Evolutionary conservation across 805 yeast species (phyloP), one percentile per base, ranked within the genome.

Genomic region (Candida nemodendra): DNA sequence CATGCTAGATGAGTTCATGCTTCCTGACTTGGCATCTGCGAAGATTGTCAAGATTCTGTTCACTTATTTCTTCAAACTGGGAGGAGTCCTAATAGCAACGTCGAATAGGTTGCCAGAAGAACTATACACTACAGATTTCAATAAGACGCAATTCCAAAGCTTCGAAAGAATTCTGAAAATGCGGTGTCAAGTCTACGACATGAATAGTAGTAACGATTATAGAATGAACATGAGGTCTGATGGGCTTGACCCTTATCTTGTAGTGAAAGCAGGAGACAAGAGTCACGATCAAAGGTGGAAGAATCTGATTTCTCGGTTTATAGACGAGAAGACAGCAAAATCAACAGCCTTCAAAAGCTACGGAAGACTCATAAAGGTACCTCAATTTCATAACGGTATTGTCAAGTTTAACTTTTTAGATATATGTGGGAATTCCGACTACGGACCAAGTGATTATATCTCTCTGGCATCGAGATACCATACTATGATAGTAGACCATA

Each of bases 21-120:
- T 83, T 21, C 90, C 90, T 0, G 90, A 83, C 53, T 69, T 84
- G 25, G 85, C 88, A 0, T 73, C 84, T 16, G 89, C 87, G 1
- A 82, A 80, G 50, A 79, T 83, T 25, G 64, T 83, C 39, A 77
- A 79, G 55, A 68, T 79, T 11, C 58, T 83, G 34, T 80, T 83
- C 59, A 78, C 83, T 0, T 80, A 76, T 54, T 83, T 76, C 61
- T 82, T 83, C 65, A 81, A 78, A 48, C 56, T 83, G 9, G 90
- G 90, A 3, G 90, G 90, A 4, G 85, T 83, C 0, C 58, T 83
- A 30, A 81, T 83, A 16, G 87, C 89, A 3, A 83, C 88, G 2
- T 78, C 86, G 3, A 83, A 83, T 48, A 69, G 84, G 53, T 62
- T 82, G 12, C 90, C 90, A 0, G 85, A 82, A 47, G 84, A 82